Percentiles rank a stretch among this genome's conserved stretches.
Evolutionary conservation across 352 stramenopile genomes (phyloP).

Genomic region (Phytopythium mirpurense): DNA sequence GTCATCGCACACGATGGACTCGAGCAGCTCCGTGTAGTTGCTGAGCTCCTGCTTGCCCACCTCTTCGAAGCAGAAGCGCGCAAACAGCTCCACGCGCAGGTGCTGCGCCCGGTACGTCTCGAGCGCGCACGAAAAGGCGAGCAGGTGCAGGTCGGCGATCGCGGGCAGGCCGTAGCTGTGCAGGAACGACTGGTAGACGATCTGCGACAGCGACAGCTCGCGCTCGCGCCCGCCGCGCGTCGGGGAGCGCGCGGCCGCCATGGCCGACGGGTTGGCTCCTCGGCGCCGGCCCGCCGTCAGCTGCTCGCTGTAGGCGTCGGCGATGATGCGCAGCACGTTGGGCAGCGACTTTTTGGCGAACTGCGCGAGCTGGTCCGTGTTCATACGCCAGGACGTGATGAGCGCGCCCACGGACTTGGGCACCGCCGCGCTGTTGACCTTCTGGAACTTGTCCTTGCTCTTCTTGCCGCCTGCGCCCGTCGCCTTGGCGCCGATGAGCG

Average conservation of each 20-base stretch:
- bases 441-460: constrained; percentile 72
- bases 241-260: constrained; percentile 10
- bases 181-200: constrained; percentile 81
- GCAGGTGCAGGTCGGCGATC: constrained; percentile 78
- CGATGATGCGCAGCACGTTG: constrained; percentile 62
- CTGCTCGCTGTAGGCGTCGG: constrained; percentile 71
- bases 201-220: constrained; percentile 50
- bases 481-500: constrained; percentile 33
- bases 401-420: constrained; percentile 51
- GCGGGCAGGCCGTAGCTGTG: constrained; percentile 71
- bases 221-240: constrained; percentile 17
- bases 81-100: constrained; percentile 70
- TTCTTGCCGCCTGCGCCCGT: constrained; percentile 8
- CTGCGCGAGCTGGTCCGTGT: constrained; percentile 70
- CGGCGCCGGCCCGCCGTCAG: constrained; percentile 55
- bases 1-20: constrained; percentile 67
- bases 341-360: constrained; percentile 73
- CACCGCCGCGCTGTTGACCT: constrained; percentile 64
- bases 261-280: constrained; percentile 3
- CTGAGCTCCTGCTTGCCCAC: constrained; percentile 36
- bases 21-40: constrained; percentile 73
- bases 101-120: constrained; percentile 64
- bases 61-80: constrained; percentile 75
- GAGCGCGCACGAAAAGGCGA: constrained; percentile 66
- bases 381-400: constrained; percentile 82